These are phyloP conservation scores for Raphanus raphanistrum DNA, from an alignment of 345 rosid species.

Conservation along the genomic window DNA sequence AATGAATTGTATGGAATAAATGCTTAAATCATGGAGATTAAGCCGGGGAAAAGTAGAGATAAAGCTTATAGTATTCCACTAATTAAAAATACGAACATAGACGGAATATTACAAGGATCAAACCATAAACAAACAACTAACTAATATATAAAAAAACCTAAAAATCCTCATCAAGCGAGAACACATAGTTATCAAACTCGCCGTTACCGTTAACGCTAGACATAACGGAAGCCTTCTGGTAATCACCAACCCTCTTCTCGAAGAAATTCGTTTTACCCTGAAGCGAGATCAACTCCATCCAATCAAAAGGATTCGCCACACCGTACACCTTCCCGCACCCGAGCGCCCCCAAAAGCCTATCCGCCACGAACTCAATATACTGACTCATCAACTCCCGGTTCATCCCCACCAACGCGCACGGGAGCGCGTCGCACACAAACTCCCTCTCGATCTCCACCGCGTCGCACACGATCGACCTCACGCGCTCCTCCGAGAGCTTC, in stretches of 20 bases:
- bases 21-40: too few relatives aligned
- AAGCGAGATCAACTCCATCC: slow-evolving; percentile 88
- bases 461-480: slow-evolving; percentile 64
- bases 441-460: slow-evolving; percentile 91
- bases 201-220: slow-evolving; percentile 54
- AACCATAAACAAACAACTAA: background rate
- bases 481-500: slow-evolving; percentile 69
- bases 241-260: slow-evolving; percentile 83
- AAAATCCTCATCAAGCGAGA: slow-evolving; percentile 76
- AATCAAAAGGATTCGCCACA: slow-evolving; percentile 73
- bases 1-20: background rate
- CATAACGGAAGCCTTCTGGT: slow-evolving; percentile 84
- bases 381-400: slow-evolving; percentile 72
- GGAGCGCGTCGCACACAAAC: slow-evolving; percentile 91
- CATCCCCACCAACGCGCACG: slow-evolving; percentile 90
- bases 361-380: slow-evolving; percentile 90
- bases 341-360: slow-evolving; percentile 64
- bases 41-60: background rate
- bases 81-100: background rate
- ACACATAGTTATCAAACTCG: slow-evolving; percentile 50
- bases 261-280: slow-evolving; percentile 92
- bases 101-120: slow-evolving; percentile 27
- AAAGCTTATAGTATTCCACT: slow-evolving; percentile 8
- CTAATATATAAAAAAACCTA: slow-evolving; percentile 34
- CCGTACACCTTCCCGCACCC: slow-evolving; percentile 67